These are phyloP conservation scores for Aspergillus tubingensis DNA, from an alignment of 2,329 filamentous ascomycete genomes.

Conservation along the genomic window DNA sequence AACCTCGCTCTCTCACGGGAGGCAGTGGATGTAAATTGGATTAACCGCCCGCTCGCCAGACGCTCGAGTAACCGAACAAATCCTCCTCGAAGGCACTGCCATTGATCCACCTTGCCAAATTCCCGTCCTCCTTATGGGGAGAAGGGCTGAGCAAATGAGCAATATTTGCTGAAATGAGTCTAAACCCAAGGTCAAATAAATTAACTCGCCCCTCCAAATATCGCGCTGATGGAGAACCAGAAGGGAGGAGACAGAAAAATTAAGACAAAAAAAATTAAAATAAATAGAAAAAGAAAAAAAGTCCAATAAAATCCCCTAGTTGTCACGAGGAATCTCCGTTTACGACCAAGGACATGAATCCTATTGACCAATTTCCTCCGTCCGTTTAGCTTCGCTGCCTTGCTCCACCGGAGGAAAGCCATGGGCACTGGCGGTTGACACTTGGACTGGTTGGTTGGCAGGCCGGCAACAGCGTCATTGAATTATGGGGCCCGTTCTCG, in stretches of 20 bases:
- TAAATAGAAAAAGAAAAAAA: too few species aligned
- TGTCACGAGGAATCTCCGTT: neutral
- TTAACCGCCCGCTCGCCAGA: neutral
- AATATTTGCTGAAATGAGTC: neutral
- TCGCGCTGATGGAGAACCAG: neutral
- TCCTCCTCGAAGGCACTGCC: neutral
- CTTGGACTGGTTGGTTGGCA: neutral
- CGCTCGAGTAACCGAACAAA: neutral
- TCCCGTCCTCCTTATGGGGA: neutral
- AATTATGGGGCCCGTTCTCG: constrained; percentile 23
- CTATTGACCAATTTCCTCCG: constrained; percentile 7
- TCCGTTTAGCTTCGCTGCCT: neutral
- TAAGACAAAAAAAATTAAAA: too few species aligned
- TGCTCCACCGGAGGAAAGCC: neutral
- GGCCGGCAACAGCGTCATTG: constrained; percentile 3
- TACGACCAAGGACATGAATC: neutral
- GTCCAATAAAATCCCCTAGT: neutral
- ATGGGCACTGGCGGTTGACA: neutral
- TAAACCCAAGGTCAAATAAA: neutral
- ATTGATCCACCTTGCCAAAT: neutral
- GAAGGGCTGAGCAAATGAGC: neutral
- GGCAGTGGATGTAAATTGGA: neutral
- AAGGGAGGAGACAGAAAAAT: too few species aligned
- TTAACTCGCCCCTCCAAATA: neutral
- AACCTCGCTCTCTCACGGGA: constrained; percentile 12